A percentile compares a stretch with the other conserved stretches of the same genome.
These are phyloP conservation scores for Parmelia sp. DNA, from an alignment of 495 filamentous ascomycete genomes.

Conservation along the genomic window DNA sequence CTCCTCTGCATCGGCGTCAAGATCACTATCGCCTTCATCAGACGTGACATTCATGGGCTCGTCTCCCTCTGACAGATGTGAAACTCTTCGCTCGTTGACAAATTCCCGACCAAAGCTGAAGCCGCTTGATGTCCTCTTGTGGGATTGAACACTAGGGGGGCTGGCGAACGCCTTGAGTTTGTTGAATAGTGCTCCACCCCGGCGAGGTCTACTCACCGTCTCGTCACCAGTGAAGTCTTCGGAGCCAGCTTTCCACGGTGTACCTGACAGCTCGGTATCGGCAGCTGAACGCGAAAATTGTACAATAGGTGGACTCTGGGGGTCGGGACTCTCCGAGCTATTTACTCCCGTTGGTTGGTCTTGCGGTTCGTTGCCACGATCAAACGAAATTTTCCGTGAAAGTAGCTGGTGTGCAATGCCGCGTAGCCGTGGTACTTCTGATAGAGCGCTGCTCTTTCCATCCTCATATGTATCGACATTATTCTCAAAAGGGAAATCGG, in stretches of 20 bases:
- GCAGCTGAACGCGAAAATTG: constrained; percentile 55
- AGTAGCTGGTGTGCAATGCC: constrained; percentile 5
- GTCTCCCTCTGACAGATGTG: constrained; percentile 42
- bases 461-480: neutral
- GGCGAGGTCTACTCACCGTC: constrained; percentile 41
- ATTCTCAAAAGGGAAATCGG: constrained; percentile 12
- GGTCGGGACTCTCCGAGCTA: constrained; percentile 34
- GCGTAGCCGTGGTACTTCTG: neutral
- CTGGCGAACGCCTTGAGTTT: constrained; percentile 56
- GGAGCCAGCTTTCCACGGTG: constrained; percentile 50
- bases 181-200: constrained; percentile 58
- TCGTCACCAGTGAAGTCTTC: constrained; percentile 52
- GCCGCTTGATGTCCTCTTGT: constrained; percentile 41
- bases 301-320: constrained; percentile 52
- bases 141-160: constrained; percentile 36
- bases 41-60: constrained; percentile 48
- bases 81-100: constrained; percentile 27
- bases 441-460: neutral
- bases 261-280: constrained; percentile 37
- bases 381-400: constrained; percentile 3
- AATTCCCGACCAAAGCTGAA: constrained; percentile 29
- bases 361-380: neutral
- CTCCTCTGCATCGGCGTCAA: constrained; percentile 71
- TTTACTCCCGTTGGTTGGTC: neutral
- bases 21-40: constrained; percentile 58